Evolutionary conservation across 2,329 filamentous ascomycete genomes (phyloP).

Genomic region (Fusarium luffae): DNA sequence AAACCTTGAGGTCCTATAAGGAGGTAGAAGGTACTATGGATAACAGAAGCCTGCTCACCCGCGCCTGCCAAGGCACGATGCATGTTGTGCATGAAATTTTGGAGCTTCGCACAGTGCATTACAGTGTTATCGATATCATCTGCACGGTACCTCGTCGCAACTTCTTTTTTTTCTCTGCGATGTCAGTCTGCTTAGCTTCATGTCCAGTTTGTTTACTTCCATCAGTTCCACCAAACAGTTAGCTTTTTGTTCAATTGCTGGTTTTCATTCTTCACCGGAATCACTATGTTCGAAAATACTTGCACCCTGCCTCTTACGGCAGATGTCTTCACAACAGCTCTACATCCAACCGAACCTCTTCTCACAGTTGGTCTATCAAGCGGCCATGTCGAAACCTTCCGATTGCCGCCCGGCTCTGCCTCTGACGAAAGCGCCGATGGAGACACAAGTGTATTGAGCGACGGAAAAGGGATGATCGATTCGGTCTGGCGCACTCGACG

Average conservation of each 20-base stretch:
- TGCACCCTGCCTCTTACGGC: conserved; percentile 87
- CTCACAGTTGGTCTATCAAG: conserved; percentile 86
- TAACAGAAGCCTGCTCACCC: neutral
- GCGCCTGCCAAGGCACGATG: neutral
- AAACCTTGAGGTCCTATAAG: neutral
- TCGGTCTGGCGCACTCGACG: conserved; percentile 86
- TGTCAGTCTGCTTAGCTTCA: neutral
- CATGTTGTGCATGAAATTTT: neutral
- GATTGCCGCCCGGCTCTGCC: conserved; percentile 68
- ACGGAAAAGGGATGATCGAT: conserved; percentile 80
- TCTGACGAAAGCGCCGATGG: conserved; percentile 63
- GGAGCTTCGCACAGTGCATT: neutral
- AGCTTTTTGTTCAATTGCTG: neutral
- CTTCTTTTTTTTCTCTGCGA: conserved; percentile 12
- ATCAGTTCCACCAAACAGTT: neutral
- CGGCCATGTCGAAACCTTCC: conserved; percentile 87
- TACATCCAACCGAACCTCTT: conserved; percentile 86
- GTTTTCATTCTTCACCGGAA: neutral
- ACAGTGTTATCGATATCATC: neutral
- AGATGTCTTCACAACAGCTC: conserved; percentile 88
- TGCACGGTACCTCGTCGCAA: neutral
- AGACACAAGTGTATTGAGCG: conserved; percentile 62
- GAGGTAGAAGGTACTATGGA: neutral
- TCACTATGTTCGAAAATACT: conserved; percentile 87
- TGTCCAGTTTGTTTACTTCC: neutral